phyloP scores from a whole-genome alignment of 208 protist species.

The Acanthamoeba healyi region DNA sequence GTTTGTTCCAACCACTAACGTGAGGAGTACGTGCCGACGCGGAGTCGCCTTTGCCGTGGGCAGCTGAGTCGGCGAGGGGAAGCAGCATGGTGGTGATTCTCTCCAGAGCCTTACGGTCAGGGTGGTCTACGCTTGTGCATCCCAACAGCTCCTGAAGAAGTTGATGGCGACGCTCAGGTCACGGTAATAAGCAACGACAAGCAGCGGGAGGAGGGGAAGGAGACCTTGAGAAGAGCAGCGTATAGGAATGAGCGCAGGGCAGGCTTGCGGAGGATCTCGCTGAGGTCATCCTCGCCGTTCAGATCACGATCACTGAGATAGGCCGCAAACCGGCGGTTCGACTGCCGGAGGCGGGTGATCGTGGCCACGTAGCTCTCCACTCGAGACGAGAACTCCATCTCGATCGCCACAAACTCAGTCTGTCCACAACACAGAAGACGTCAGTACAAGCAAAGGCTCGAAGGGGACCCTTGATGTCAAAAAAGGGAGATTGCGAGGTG shows the following conservation, averaged over 20 bases:
- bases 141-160: background rate
- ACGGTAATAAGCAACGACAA: too few relatives aligned
- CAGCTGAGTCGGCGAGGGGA: background rate
- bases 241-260: background rate
- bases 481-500: background rate
- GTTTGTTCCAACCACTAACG: too few relatives aligned
- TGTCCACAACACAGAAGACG: background rate
- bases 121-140: background rate
- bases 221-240: background rate
- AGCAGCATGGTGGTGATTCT: conserved; percentile 11
- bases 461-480: too few relatives aligned
- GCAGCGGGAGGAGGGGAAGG: too few relatives aligned
- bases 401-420: background rate
- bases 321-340: background rate
- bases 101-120: background rate
- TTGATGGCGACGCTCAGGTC: background rate
- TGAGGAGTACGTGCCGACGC: too few relatives aligned
- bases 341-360: background rate
- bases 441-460: too few relatives aligned
- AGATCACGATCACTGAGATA: background rate
- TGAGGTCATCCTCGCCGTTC: background rate
- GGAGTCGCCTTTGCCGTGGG: background rate
- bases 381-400: background rate
- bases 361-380: background rate
- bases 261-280: background rate